Percentiles rank a stretch among this genome's conserved stretches.
These are phyloP conservation scores for Eutrema heterophyllum DNA, from an alignment of 345 rosid genomes.

Conservation along the genomic window DNA sequence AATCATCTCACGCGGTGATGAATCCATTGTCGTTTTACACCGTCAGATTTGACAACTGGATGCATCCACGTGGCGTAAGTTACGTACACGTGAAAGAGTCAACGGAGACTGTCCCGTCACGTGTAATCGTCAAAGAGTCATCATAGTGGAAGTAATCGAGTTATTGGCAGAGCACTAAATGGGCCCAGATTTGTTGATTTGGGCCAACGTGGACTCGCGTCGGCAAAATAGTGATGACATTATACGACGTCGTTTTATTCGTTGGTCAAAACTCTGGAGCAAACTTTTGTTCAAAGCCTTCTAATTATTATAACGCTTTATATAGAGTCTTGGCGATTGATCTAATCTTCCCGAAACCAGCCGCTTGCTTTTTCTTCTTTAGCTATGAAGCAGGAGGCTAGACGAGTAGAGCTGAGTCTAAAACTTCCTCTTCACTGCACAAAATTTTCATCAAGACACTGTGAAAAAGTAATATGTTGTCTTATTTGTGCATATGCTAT, in stretches of 20 bases:
- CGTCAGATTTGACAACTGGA: conserved; percentile 29
- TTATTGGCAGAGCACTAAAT: neutral
- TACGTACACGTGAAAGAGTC: neutral
- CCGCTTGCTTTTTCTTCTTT: too few species aligned
- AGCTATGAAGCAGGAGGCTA: conserved; percentile 66
- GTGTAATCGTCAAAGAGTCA: neutral
- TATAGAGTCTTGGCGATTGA: too few species aligned
- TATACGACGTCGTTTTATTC: neutral
- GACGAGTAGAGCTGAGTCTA: conserved; percentile 82
- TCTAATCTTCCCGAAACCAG: too few species aligned
- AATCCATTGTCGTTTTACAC: neutral
- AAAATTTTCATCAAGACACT: neutral
- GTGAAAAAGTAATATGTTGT: neutral
- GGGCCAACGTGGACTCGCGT: conserved; percentile 12
- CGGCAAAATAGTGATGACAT: neutral
- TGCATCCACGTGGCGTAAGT: neutral
- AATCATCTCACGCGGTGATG: conserved; percentile 12
- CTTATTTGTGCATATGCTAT: neutral
- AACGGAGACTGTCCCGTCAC: conserved; percentile 23
- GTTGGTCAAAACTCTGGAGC: neutral
- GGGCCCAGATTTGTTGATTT: neutral
- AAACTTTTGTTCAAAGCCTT: too few species aligned
- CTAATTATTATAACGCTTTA: too few species aligned
- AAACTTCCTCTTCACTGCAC: too few species aligned
- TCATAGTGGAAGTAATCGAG: neutral